Base-by-base conservation (phyloP, 2,329 filamentous ascomycete species). In the Mariannaea elegans region DNA sequence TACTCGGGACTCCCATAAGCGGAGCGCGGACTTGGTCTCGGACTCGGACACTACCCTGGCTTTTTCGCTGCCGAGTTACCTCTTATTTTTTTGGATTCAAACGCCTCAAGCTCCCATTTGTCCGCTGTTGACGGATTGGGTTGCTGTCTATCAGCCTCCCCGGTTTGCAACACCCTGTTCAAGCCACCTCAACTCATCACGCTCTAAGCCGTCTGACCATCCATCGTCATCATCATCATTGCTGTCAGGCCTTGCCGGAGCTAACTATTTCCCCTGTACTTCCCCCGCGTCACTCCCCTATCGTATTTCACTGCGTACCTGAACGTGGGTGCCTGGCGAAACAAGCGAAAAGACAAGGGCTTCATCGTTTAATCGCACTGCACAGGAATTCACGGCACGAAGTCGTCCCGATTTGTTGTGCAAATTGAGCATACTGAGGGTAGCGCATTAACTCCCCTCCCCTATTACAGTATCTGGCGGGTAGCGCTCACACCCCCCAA, bases 311-410 rank as follows among this genome's bases (percentile, higher is more conserved):
- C 23, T 29, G n/a, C 16, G 24, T 31, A 19, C 42, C 42, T 24
- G 23, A 32, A 13, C 39, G 32, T 9, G 10, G 32, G 32, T 36
- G 13, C 7, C 32, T 36, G 32, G 32, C 32, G 12, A 36, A 36
- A 5, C 32, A n/a, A 14, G 32, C 23, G 45, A 39, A 12, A 23
- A 10, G 23, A 46, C 44, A 47, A n/a, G 42, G n/a, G 16, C 42
- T n/a, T n/a, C 42, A 42, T n/a, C 39, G 10, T 16, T 24, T 2
- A 13, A n/a, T 24, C 32, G 31, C 52, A 41, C 21, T 48, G 34
- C 29, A 24, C 34, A 24, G 42, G 24, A 48, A 29, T 55, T 32
- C 34, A 36, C 52, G 32, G 52, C 38, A 48, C 52, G 48, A 41
- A 41, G 19, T 45, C 44, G 52, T 39, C 24, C 36, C 48, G 36